Percentiles rank a stretch among this genome's conserved stretches.
These are phyloP conservation scores for Elaeis oleifera DNA, from an alignment of 202 grass and related monocot genomes.

Conservation along the genomic window DNA sequence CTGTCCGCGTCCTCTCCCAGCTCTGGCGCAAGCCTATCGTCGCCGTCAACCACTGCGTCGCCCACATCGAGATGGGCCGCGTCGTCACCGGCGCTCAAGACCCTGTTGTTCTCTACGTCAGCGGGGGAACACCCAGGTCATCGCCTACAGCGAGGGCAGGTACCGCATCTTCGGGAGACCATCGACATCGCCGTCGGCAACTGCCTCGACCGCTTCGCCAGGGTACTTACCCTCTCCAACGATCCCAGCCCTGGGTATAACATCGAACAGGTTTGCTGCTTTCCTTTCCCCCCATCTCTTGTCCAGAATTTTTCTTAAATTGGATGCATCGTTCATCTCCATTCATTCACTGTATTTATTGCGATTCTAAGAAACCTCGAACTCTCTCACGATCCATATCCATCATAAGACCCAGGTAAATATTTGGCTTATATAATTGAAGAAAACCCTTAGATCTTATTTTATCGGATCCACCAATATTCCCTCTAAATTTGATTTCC, in stretches of 20 bases:
- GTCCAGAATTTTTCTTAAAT: not conserved
- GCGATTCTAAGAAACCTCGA: not conserved
- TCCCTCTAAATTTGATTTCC: no score
- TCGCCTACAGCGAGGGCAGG: slow-evolving; percentile 27
- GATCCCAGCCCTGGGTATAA: slow-evolving; percentile 80
- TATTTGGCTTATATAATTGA: no score
- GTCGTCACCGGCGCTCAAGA: slow-evolving; percentile 45
- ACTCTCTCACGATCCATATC: no score
- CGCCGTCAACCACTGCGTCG: slow-evolving; percentile 58
- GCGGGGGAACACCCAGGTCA: slow-evolving; percentile 28
- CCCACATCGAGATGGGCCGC: slow-evolving; percentile 55
- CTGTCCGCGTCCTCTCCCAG: slow-evolving; percentile 55
- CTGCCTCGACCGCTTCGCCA: slow-evolving; percentile 61
- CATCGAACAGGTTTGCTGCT: slow-evolving; percentile 29
- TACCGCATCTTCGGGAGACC: slow-evolving; percentile 40
- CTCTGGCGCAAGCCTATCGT: slow-evolving; percentile 61
- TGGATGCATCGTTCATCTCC: not conserved
- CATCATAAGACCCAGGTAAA: no score
- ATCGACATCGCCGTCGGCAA: slow-evolving; percentile 34
- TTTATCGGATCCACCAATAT: no score
- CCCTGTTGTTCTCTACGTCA: slow-evolving; percentile 37
- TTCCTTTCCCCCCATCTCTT: not conserved
- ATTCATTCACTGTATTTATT: not conserved
- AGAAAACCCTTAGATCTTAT: no score
- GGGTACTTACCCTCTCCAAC: slow-evolving; percentile 67